phyloP scores from a whole-genome alignment of 805 yeast genomes.

The Lachancea waltii region DNA sequence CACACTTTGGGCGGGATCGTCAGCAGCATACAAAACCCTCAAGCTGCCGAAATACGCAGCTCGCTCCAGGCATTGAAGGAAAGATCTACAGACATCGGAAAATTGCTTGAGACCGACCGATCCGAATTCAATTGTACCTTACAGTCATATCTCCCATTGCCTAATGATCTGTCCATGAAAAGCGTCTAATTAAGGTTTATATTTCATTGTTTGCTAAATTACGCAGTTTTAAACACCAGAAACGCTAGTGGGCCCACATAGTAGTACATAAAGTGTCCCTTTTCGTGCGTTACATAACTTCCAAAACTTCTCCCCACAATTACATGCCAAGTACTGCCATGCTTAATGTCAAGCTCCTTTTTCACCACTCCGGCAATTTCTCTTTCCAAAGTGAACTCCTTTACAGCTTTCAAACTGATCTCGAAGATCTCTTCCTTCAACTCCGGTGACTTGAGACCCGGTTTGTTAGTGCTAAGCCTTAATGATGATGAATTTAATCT shows the following conservation, averaged over 20 bases:
- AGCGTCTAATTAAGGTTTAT: no score
- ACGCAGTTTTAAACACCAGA: slow-evolving; percentile 63
- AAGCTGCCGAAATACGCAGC: background rate
- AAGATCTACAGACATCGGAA: slow-evolving; percentile 1
- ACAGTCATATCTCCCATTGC: background rate
- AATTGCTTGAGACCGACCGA: background rate
- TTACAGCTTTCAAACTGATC: slow-evolving; percentile 20
- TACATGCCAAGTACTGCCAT: slow-evolving; percentile 76
- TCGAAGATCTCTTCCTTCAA: slow-evolving; percentile 24
- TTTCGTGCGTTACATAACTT: slow-evolving; percentile 71
- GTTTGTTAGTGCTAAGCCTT: slow-evolving; percentile 1
- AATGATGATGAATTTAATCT: background rate
- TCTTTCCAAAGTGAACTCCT: slow-evolving; percentile 24
- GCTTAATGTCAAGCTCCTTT: slow-evolving; percentile 53
- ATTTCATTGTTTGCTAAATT: slow-evolving; percentile 7
- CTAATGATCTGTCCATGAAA: background rate
- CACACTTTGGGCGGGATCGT: slow-evolving; percentile 4
- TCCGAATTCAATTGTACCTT: background rate
- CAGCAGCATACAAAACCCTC: slow-evolving; percentile 3
- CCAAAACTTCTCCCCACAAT: slow-evolving; percentile 78
- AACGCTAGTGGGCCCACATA: slow-evolving; percentile 65
- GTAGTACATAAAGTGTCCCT: slow-evolving; percentile 64
- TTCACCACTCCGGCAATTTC: slow-evolving; percentile 63
- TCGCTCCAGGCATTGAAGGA: background rate
- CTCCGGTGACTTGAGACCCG: slow-evolving; percentile 22